Percentiles rank a stretch among this genome's conserved stretches.
Conservation (phyloP, 305 asterid genomes). For the Euphrasia arctica region DNA sequence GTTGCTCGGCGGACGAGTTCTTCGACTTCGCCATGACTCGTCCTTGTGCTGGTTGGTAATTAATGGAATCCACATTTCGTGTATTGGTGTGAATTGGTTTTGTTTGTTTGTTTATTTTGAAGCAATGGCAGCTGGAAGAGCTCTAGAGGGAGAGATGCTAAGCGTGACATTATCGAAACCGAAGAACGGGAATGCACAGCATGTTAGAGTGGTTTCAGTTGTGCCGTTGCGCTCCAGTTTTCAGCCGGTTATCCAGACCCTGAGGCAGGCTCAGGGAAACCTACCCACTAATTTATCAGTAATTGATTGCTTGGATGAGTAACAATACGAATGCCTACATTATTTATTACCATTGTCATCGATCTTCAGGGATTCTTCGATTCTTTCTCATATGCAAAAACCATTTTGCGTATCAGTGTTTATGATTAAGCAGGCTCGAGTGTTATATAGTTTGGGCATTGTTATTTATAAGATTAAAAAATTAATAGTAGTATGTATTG, state of each 20-base stretch:
- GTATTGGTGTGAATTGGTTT: no score
- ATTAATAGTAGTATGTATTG: no score
- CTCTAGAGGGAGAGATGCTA: slow-evolving; percentile 80
- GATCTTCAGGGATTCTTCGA: no score
- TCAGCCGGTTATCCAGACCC: slow-evolving; percentile 62
- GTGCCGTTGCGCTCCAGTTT: slow-evolving; percentile 62
- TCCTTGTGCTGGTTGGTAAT: slow-evolving; percentile 58
- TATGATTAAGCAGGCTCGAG: no score
- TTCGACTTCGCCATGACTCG: slow-evolving; percentile 70
- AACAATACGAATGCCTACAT: no score
- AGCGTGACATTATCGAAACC: slow-evolving; percentile 69
- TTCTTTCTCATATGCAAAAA: no score
- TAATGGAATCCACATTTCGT: no score
- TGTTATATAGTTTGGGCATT: no score
- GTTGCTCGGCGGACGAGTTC: slow-evolving; percentile 87
- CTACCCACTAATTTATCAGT: slow-evolving; percentile 33
- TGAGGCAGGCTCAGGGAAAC: slow-evolving; percentile 37
- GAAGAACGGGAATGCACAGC: slow-evolving; percentile 79
- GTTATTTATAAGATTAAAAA: no score
- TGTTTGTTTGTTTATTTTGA: slow-evolving; percentile 2
- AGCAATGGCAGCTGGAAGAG: slow-evolving; percentile 52
- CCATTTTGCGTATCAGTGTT: no score
- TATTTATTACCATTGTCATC: no score
- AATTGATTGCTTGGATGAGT: no score
- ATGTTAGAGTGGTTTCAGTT: slow-evolving; percentile 70